Base-by-base conservation (phyloP, 305 asterid species). In the Stenogyne calaminthoides region DNA sequence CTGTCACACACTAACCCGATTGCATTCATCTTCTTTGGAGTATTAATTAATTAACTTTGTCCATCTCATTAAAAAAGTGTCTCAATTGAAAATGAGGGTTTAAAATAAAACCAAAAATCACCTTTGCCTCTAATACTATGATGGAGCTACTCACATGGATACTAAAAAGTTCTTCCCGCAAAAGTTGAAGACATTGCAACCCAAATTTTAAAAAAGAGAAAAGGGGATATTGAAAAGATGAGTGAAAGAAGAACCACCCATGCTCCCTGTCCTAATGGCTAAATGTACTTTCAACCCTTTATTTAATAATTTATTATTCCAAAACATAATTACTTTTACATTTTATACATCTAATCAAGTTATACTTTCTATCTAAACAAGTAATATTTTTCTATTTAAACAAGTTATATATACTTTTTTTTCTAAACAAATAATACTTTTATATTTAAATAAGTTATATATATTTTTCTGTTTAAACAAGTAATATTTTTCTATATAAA, bases 61-160 rank as follows among this genome's bases (percentile, higher is more conserved):
- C 16, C 16, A 12, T 46, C 18, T 3, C 18, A 37, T 37, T 9
- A 37, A 7, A 9, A 37, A 37, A 8, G 11, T 7, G 2, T 46
- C 18, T 46, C 18, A 1, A 47, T 20, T 47, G 55, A 47, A 47
- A 14, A 47, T n/a, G 55, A 47, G 20, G 2, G 55, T 14, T 47
- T 20, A 15, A 47, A 46, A 46, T 46, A 46, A 46, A 46, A 47
- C 8, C 55, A 47, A 47, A 47, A 7, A 14, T 47, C 9, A 9
- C 16, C 52, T 44, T 80, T 80, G 84, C 76, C 81, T 80, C 73
- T 76, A 76, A 76, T 72, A 25, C 29, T 25, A 72, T 46, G 76
- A 79, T 77, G 81, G 84, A 54, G 70, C 56, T 49, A 15, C 18
- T 86, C 93, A 88, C 89, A 88, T 86, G 93, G 85, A 76, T 76